Base-by-base conservation (phyloP, 257 asterid genomes). In the Capsicum rhomboideum region DNA sequence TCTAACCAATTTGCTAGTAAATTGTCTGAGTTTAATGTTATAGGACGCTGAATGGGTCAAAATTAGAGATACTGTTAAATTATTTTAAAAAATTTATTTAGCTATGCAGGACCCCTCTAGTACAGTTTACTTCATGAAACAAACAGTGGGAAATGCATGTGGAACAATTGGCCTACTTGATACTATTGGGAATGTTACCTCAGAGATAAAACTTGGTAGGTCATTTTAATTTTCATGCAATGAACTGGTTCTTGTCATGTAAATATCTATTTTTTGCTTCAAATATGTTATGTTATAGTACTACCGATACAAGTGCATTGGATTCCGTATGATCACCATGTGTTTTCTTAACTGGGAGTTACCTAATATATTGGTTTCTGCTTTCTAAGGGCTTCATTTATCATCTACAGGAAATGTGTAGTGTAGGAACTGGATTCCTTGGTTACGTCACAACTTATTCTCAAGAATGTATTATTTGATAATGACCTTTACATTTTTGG, bases 91-190 rank as follows among this genome's bases (percentile, higher is more conserved):
- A 6, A 37, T 2, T 37, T 1, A 6, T 37, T 37, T 37, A 37
- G 42, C 42, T n/a, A n/a, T 87, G 84, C 92, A 94, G 98, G 94
- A 86, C 64, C 92, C 89, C 40, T 82, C 83, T 7, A 69, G 75
- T 83, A 95, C 91, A 85, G 97, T 93, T 84, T 96, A 92, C 93
- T 96, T 94, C 85, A 89, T 93, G 98, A 94, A 94, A 89, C 99
- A 96, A 90, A 96, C 97, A 66, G 99, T 96, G 56, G 98, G 98
- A 90, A 96, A 96, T 93, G 98, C 98, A 72, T 96, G 99, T 87
- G 98, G 98, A 81, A 96, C 99, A 56, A 87, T 96, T 87, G 97
- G 97, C n/a, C 97, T 96, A 78, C 98, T 96, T 85, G 98, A 96
- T 89, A 95, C 98, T 87, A 91, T 96, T 64, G 99, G 97, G 69